Base-by-base conservation (phyloP, 805 yeast species). In the Nakazawaea holstii region DNA sequence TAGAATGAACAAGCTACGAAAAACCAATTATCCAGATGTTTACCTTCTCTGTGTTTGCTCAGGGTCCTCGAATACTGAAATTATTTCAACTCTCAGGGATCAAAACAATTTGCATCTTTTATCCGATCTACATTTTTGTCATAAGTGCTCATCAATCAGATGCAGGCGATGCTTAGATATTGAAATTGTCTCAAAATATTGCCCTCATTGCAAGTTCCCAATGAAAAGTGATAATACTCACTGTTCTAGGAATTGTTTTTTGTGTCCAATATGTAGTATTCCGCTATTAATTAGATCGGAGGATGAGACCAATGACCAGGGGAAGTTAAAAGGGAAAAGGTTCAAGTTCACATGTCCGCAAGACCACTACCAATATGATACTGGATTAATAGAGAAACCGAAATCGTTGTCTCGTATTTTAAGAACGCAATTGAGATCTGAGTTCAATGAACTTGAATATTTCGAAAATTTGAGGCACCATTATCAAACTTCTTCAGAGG, bases 331-430 rank as follows among this genome's bases (percentile, higher is more conserved):
- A 11, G 68, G 68, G 2, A 74, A 72, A 52, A 46, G 59, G 2
- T 75, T 74, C 49, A 46, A 43, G 7, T 72, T 76, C 46, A 52
- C 51, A 11, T 76, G 82, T 55, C 50, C 53, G 3, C 53, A 47
- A 42, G 69, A 77, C 51, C 39, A 48, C 2, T 76, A 67, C 59
- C 28, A 10, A 0, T 75, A 64, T 48, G 47, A 53, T 14, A 69
- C 79, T 1, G 65, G 62, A 1, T 47, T 66, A 4, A 62, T 74
- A 7, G 56, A 59, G 17, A 71, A 64, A 45, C 80, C 80, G 1
- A 69, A 64, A 41, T 62, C 78, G 6, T 51, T 76, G 36, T 38
- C 50, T 6, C 53, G 59, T 2, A 65, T 69, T 9, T 52, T 69
- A 13, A 50, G 44, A 11, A 30, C 49, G 1, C 55, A 59, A 40